Evolutionary conservation across 257 asterid genomes (phyloP).

Genomic region (Scutellaria minor): DNA sequence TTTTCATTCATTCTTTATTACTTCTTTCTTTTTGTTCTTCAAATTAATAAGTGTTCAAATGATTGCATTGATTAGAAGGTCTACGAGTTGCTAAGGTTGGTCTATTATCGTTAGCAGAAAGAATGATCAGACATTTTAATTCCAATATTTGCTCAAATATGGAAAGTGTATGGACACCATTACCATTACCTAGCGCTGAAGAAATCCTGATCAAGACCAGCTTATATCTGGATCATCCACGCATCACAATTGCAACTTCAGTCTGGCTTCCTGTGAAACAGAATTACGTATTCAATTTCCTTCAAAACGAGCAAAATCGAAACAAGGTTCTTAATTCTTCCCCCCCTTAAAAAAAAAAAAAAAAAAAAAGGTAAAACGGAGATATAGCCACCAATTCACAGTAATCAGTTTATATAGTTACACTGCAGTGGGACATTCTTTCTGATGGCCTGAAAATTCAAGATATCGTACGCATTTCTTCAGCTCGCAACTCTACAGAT

Average conservation of each 20-base stretch:
- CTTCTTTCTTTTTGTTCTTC: too few species aligned
- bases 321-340: constrained; percentile 40
- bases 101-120: constrained; percentile 44
- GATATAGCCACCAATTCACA: neutral
- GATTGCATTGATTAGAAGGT: constrained; percentile 23
- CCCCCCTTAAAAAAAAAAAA: neutral
- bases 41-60: neutral
- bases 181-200: constrained; percentile 47
- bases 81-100: constrained; percentile 40
- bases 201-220: constrained; percentile 47
- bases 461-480: constrained; percentile 43
- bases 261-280: constrained; percentile 51
- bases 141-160: constrained; percentile 42
- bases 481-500: constrained; percentile 48
- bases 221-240: constrained; percentile 42
- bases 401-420: neutral
- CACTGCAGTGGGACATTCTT: constrained; percentile 62
- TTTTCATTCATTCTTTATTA: too few species aligned
- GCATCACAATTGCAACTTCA: constrained; percentile 51
- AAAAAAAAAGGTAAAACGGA: too few species aligned
- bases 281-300: constrained; percentile 44
- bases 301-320: constrained; percentile 40
- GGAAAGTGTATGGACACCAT: constrained; percentile 49
- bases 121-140: constrained; percentile 48
- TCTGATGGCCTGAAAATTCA: constrained; percentile 42